Percentiles rank a stretch among this genome's conserved stretches.
phyloP scores from a whole-genome alignment of 202 grass and related monocot species.

The Elaeis oleifera region DNA sequence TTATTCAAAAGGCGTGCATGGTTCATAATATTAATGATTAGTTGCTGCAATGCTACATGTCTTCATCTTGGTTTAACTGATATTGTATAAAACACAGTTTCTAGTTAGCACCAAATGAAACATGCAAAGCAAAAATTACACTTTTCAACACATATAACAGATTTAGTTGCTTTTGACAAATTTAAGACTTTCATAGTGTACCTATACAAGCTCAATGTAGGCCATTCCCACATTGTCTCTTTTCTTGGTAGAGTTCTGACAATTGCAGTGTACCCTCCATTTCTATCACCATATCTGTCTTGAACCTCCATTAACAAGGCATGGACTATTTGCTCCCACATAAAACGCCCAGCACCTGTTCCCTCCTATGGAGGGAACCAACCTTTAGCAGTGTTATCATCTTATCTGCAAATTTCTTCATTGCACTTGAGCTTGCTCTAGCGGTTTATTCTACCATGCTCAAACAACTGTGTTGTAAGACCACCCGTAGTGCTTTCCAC shows the following conservation, averaged over 20 bases:
- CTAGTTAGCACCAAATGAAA: no score
- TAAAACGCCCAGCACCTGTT: constrained; percentile 60
- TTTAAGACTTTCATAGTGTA: background rate
- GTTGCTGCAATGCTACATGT: no score
- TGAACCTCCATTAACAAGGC: constrained; percentile 67
- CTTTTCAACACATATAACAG: no score
- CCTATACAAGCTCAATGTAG: constrained; percentile 88
- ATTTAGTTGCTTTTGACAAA: no score
- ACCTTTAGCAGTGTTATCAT: constrained; percentile 84
- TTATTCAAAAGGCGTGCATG: no score
- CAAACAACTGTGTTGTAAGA: constrained; percentile 67
- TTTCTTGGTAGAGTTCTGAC: constrained; percentile 60
- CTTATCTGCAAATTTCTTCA: constrained; percentile 69
- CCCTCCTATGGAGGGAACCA: constrained; percentile 86
- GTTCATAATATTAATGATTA: no score
- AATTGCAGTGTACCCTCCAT: constrained; percentile 74
- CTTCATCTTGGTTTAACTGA: no score
- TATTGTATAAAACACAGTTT: no score
- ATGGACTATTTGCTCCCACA: constrained; percentile 84
- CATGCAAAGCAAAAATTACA: no score
- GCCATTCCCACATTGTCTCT: constrained; percentile 88
- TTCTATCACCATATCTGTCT: constrained; percentile 69
- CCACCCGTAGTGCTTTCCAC: constrained; percentile 57
- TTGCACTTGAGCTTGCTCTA: constrained; percentile 67
- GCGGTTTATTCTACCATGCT: constrained; percentile 80